Base-by-base conservation (phyloP, 1,284 basidiomycete species). In the Cutaneotrichosporon daszewskae region DNA sequence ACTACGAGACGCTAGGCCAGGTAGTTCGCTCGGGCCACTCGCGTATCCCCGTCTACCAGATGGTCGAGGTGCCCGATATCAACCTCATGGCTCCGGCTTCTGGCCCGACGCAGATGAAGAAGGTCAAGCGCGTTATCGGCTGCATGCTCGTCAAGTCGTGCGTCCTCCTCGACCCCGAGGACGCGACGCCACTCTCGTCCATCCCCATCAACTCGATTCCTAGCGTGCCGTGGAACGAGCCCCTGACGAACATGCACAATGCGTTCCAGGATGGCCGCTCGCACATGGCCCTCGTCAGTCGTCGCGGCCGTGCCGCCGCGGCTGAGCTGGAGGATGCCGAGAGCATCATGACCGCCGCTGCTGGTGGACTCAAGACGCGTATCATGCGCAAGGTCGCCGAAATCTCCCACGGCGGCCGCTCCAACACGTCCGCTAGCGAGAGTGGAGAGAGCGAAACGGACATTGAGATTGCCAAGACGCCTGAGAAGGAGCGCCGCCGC, bases 191-290 rank as follows among this genome's bases (percentile, higher is more conserved):
- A 1, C 72, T 90, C 25, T 80, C 84, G 49, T 80, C 79, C 47
- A 80, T 90, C 35, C 84, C 83, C 2, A 73, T 90, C 37, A 91
- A 91, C 69, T 86, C 84, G 54, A 82, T 92, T 3, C 85, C 84
- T 0, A 84, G 84, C 33, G 85, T 92, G 2, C 84, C 88, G 1
- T 82, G 81, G 44, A 87, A 92, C 57, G 87, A 91, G 66, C 80
- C 87, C 17, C 75, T 94, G 5, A 78, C 92, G 17, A 83, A 86
- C 29, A 86, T 92, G 53, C 77, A 94, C 40, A 89, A 92, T 65
- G 84, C 78, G 49, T 94, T 94, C 69, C 89, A 92, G 66, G 87
- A 91, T 62, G 89, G 89, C 10, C 78, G 87, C 29, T 87, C 84
- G 32, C 89, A 94, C 64, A 89, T 94, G 78, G 90, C 90, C 23